A percentile compares a stretch with the other conserved stretches of the same genome.
Evolutionary conservation across 176 grass and related monocot species (phyloP).

Genomic region (Carex littledalei): DNA sequence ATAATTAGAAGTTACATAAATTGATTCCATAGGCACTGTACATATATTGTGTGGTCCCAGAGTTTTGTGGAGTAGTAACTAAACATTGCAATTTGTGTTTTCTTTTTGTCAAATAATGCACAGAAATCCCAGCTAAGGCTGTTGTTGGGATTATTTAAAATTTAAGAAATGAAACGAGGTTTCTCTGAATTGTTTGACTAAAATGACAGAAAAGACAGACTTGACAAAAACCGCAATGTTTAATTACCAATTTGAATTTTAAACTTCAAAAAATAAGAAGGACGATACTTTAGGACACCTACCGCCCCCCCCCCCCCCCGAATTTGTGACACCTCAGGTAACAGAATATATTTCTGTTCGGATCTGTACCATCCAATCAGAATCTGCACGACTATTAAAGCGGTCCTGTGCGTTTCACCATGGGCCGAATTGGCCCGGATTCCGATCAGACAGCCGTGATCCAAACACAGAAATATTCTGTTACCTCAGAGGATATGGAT

Average conservation of each 20-base stretch:
- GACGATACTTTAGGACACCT: background rate
- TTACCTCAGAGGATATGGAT: too few species aligned
- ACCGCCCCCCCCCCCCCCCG: background rate
- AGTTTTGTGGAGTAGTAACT: background rate
- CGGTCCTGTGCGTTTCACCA: too few species aligned
- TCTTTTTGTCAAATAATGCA: background rate
- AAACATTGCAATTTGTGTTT: background rate
- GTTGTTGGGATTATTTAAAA: background rate
- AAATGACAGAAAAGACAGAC: background rate
- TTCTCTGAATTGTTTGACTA: background rate
- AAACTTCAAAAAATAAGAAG: background rate
- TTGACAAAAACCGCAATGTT: background rate
- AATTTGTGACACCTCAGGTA: too few species aligned
- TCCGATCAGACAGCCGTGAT: too few species aligned
- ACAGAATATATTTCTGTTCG: too few species aligned
- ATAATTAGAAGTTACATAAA: conserved; percentile 6
- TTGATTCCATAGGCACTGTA: background rate
- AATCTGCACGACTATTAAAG: too few species aligned
- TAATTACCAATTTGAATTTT: background rate
- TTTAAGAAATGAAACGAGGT: background rate
- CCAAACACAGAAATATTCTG: too few species aligned
- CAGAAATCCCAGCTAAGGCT: background rate
- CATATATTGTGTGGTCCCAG: background rate
- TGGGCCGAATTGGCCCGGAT: too few species aligned
- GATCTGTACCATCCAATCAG: too few species aligned